Percentiles rank a stretch among this genome's conserved stretches.
Conservation (phyloP, 352 stramenopile genomes). For the Globisporangium parvum region DNA sequence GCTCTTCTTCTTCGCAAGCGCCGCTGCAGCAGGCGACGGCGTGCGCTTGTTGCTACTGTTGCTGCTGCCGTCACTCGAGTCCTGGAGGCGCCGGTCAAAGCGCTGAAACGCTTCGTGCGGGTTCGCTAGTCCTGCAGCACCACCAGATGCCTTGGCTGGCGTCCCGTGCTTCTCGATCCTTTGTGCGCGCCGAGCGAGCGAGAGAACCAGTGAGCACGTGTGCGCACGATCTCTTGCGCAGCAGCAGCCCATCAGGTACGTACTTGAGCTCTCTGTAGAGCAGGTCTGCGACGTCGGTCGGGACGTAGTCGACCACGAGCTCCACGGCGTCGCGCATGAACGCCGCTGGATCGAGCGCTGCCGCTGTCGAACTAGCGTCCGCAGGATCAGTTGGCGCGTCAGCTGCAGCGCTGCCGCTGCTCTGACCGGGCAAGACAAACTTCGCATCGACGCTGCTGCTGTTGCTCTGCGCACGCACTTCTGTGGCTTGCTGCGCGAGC, state of each 20-base stretch:
- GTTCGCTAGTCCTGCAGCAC: neutral
- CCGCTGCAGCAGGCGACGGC: conserved; percentile 19
- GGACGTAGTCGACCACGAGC: conserved; percentile 51
- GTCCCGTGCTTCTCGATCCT: conserved; percentile 26
- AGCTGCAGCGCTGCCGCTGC: neutral
- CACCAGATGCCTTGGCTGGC: conserved; percentile 10
- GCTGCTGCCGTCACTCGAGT: conserved; percentile 4
- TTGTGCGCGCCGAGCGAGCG: neutral
- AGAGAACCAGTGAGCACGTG: too few species aligned
- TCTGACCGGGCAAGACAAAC: conserved; percentile 7
- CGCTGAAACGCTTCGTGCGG: conserved; percentile 16
- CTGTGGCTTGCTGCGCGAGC: conserved; percentile 28
- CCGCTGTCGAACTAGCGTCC: neutral
- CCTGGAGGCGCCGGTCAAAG: conserved; percentile 27
- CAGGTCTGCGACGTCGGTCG: conserved; percentile 30
- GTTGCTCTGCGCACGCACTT: conserved; percentile 13
- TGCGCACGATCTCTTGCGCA: too few species aligned
- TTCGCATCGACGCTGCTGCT: conserved; percentile 26
- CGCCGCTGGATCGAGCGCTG: conserved; percentile 2
- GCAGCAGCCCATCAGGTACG: too few species aligned
- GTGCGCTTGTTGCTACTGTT: conserved; percentile 31
- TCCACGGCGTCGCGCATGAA: conserved; percentile 45
- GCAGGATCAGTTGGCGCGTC: conserved; percentile 10
- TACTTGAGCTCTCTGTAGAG: conserved; percentile 57
- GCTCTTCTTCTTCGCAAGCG: conserved; percentile 67